Base-by-base conservation (phyloP, 2,329 filamentous ascomycete genomes). In the Verticillium dahliae region DNA sequence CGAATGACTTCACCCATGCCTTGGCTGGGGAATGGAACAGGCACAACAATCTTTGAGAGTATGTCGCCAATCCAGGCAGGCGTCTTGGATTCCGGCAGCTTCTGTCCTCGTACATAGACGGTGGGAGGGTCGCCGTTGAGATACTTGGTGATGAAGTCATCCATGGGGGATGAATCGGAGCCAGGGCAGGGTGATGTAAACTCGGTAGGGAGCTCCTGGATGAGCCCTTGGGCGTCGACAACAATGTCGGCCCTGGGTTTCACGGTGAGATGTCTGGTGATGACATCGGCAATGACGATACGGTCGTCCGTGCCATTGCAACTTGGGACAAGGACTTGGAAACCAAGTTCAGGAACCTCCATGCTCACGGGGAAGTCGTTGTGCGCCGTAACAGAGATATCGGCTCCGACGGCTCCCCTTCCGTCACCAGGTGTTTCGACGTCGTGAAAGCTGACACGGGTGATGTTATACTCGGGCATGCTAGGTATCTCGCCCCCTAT, bases 11-110 rank as follows among this genome's bases (percentile, higher is more conserved):
- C 87, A 66, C 92, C 92, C 68, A 97, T 88, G 0, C 88, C 88
- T 62, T 88, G 86, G 5, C 92, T 92, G 0, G 92, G 91, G 65
- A 98, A 90, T 6, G 92, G 90, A 6, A 98, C 79, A 3, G 93
- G 92, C 0, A 98, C 81, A 0, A 89, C 93, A 59, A 98, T 85
- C 67, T 90, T 92, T 56, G 88, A 87, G 41, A 98, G 78, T 27
- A 99, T 81, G 59, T 93, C 86, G 14, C 85, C 84, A 57, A 97
- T 83, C 95, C 95, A 99, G 56, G 81, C 79, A 1, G 95, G 95
- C 0, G 92, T 90, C 38, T 87, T 80, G 1, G 83, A 78, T 18
- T 82, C 82, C 2, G 88, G 85, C 33, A 85, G 79, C 63, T 86
- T 83, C 61, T 90, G 90, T 33, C 94, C 95, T 58, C 90, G 89